These are phyloP conservation scores for Thozetella sp. DNA, from an alignment of 495 filamentous ascomycete genomes.

Conservation along the genomic window DNA sequence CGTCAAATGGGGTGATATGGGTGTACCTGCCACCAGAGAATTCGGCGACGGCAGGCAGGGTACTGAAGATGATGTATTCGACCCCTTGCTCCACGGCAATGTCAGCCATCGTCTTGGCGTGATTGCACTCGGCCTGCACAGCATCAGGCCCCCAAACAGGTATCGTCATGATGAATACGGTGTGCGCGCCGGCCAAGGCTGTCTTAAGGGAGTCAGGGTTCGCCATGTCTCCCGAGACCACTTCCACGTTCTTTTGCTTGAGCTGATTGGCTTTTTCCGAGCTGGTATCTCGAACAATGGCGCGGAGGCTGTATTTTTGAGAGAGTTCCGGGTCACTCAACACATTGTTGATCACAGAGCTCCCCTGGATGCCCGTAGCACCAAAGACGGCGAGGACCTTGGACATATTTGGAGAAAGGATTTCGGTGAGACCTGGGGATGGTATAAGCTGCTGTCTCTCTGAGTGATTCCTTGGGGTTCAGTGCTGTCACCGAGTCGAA, in stretches of 20 bases:
- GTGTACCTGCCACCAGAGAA: conserved; percentile 39
- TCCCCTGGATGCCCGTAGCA: not conserved
- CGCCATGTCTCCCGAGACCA: not conserved
- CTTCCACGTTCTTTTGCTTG: not conserved
- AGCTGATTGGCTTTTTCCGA: not conserved
- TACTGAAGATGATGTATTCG: conserved; percentile 53
- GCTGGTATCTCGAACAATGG: not conserved
- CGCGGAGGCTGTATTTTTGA: not conserved
- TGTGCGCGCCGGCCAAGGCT: not conserved
- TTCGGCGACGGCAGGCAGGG: conserved; percentile 27
- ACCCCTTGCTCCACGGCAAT: conserved; percentile 42
- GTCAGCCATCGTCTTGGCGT: conserved; percentile 47
- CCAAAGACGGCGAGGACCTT: not conserved
- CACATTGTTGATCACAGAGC: not conserved
- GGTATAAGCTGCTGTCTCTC: too few relatives aligned
- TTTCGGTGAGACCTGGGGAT: too few relatives aligned
- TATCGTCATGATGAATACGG: not conserved
- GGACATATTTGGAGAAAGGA: too few relatives aligned
- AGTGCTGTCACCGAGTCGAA: too few relatives aligned
- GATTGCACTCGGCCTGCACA: conserved; percentile 34
- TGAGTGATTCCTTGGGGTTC: too few relatives aligned
- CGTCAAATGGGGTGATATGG: conserved; percentile 41
- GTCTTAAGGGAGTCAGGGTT: not conserved
- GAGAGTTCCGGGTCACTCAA: not conserved
- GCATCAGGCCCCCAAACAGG: conserved; percentile 18